A percentile compares a stretch with the other conserved stretches of the same genome.
Evolutionary conservation across 2,329 filamentous ascomycete genomes (phyloP).

Genomic region (Chaetomiaceae sp.): DNA sequence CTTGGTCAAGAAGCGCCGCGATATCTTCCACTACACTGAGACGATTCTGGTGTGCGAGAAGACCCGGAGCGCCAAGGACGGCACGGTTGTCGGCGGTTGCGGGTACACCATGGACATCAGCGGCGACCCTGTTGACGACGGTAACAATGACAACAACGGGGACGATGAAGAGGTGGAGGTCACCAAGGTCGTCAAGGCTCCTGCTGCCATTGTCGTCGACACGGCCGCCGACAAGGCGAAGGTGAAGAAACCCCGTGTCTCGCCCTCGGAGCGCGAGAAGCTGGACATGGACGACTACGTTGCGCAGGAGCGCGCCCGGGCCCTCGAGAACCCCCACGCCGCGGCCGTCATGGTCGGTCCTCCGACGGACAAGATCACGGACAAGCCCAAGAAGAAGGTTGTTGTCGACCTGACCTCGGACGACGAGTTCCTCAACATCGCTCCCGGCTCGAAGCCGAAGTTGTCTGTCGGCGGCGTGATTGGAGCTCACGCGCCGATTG

Average conservation of each 20-base stretch:
- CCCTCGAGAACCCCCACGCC: background rate
- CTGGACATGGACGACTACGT: background rate
- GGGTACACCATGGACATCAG: constrained; percentile 1
- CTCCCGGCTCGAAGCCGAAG: too few species aligned
- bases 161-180: background rate
- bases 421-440: background rate
- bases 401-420: constrained; percentile 13
- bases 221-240: background rate
- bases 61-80: background rate
- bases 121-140: background rate
- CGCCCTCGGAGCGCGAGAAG: background rate
- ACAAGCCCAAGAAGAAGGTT: constrained; percentile 4
- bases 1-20: background rate
- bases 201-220: background rate
- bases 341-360: constrained; percentile 4
- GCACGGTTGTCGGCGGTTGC: constrained; percentile 3
- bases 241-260: background rate
- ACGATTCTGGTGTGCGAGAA: constrained; percentile 5
- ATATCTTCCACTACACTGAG: background rate
- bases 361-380: background rate
- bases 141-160: background rate
- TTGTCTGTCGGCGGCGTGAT: background rate
- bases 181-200: too few species aligned
- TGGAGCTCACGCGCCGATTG: background rate
- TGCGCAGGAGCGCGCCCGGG: background rate